Evolutionary conservation across 2,329 filamentous ascomycete genomes (phyloP), one percentile per base, ranked within the genome.

Genomic region (Sodiomyces alkalinus): DNA sequence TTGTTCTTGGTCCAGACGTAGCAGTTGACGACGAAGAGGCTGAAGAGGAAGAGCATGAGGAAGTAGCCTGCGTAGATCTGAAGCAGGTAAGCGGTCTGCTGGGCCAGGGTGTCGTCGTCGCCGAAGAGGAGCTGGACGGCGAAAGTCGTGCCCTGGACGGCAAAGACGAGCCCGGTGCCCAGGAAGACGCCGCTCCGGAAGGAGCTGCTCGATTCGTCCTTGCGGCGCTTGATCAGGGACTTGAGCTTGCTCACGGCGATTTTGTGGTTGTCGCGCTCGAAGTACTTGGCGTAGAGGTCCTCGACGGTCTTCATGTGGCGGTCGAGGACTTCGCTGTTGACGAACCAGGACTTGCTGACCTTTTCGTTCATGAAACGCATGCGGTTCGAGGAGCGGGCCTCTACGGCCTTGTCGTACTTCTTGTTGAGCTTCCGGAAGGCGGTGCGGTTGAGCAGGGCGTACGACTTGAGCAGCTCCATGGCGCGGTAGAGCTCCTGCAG

Each of bases 341-440:
- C 87, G 44, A 98, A 98, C 66, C 81, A 83, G 2, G 86, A 70
- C 37, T 78, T 76, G 56, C 82, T 87, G 41, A 98, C 85, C 46
- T 87, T 87, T 41, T 94, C 86, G 18, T 76, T 77, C 69, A 94
- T 80, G 51, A 87, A 96, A n/a, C n/a, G n/a, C n/a, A n/a, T n/a
- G 17, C 78, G 70, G 45, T 80, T 68, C 0, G 77, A 68, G 0
- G 82, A 82, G 8, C 78, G 69, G 22, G 83, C 77, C 41, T 85
- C 72, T 32, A 85, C 73, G 3, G 79, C 73, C 56, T 96, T 98
- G 62, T 96, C 86, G 48, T 92, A 96, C 53, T 98, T 98, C 52
- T 98, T 98, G 55, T 92, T 94, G 47, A 98, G 83, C 52, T 98
- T 98, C 18, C 86, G 76, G 46, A 96, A 96, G 0, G 85, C 90